Percentiles rank a stretch among this genome's conserved stretches.
Evolutionary conservation across 306 rosid genomes (phyloP).

Genomic region (Calophaca sinica): DNA sequence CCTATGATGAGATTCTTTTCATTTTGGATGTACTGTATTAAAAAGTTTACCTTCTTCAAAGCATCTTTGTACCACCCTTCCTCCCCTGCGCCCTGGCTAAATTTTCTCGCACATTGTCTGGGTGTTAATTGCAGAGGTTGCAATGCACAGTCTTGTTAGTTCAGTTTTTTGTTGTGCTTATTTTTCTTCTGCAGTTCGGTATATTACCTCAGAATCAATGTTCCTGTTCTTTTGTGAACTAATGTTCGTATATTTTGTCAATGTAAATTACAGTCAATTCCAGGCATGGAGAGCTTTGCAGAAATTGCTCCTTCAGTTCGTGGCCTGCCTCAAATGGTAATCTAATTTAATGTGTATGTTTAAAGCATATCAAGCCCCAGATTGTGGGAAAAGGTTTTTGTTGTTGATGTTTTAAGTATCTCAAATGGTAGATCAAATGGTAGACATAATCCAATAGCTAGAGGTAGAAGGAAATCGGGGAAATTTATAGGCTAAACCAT

Average conservation of each 20-base stretch:
- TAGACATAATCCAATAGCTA: neutral
- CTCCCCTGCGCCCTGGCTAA: neutral
- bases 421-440: neutral
- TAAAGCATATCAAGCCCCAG: neutral
- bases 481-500: neutral
- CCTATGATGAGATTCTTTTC: no score
- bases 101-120: neutral
- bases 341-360: conserved; percentile 30
- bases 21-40: no score
- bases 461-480: neutral
- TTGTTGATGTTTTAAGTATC: conserved; percentile 9
- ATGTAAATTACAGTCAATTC: conserved; percentile 73
- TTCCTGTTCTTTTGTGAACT: conserved; percentile 30
- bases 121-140: neutral
- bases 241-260: conserved; percentile 24
- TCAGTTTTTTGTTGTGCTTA: neutral
- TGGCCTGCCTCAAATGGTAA: conserved; percentile 96
- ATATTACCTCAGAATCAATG: conserved; percentile 19
- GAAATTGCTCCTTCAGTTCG: conserved; percentile 77
- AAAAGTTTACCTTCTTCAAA: neutral
- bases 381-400: neutral
- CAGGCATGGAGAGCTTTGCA: conserved; percentile 85
- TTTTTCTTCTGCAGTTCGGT: conserved; percentile 17
- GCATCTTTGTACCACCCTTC: neutral
- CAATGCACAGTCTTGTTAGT: neutral